phyloP scores from a whole-genome alignment of 768 basidiomycete species.

The Lyophyllum decastes region DNA sequence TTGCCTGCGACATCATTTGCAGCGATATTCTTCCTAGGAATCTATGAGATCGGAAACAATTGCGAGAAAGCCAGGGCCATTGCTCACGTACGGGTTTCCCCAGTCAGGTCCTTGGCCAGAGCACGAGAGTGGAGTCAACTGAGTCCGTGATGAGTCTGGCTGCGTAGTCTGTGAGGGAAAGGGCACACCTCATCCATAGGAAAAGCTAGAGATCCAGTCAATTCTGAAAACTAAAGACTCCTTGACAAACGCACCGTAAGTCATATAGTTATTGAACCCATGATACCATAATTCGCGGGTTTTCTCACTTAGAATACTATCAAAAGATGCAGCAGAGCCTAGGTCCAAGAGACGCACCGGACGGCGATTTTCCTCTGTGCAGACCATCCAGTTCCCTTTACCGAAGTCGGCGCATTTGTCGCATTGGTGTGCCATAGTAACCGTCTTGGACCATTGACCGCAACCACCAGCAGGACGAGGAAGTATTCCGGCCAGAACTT shows the following conservation, averaged over 20 bases:
- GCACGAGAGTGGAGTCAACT: conserved; percentile 92
- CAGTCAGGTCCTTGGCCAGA: conserved; percentile 86
- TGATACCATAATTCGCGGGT: conserved; percentile 86
- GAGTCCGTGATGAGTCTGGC: conserved; percentile 9
- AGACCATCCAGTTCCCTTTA: conserved; percentile 50
- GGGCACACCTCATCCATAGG: conserved; percentile 75
- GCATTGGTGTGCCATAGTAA: conserved; percentile 30
- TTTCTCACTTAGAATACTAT: conserved; percentile 49
- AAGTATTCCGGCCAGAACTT: conserved; percentile 54
- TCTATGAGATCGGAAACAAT: conserved; percentile 4
- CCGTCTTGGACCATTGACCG: conserved; percentile 35
- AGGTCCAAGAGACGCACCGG: conserved; percentile 42
- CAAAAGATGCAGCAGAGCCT: not conserved
- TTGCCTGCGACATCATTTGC: conserved; percentile 95
- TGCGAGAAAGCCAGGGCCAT: not conserved
- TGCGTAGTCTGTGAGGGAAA: not conserved
- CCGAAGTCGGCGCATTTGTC: conserved; percentile 32
- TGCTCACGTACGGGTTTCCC: conserved; percentile 67
- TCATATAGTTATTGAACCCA: conserved; percentile 90
- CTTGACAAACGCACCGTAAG: conserved; percentile 51
- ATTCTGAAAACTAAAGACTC: conserved; percentile 5
- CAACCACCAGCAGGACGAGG: conserved; percentile 37
- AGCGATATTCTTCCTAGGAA: conserved; percentile 63
- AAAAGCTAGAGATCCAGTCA: conserved; percentile 55
- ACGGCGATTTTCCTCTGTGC: conserved; percentile 53